Base-by-base conservation (phyloP, 2,329 filamentous ascomycete species). In the Penicillium sp. region DNA sequence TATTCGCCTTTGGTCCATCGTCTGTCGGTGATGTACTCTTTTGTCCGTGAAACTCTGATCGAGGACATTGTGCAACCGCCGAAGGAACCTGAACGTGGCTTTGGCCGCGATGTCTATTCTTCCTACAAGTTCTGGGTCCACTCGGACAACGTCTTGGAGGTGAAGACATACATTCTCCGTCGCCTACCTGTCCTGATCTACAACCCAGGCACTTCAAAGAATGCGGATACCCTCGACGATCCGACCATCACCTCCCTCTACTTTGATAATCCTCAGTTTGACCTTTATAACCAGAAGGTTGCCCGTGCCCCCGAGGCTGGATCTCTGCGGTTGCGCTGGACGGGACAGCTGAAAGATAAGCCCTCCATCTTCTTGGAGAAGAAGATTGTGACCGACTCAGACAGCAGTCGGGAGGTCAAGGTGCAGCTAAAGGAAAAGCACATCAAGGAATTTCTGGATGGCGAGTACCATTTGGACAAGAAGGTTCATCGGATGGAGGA, bases 101-200 rank as follows among this genome's bases (percentile, higher is more conserved):
- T 78, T 53, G 79, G 81, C 59, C 77, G 76, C 57, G 90, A 93
- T 74, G 83, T 82, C 56, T 96, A 96, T 73, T 90, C 85, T 21
- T 91, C 92, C 4, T 87, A 93, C 77, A 97, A 96, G 76, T 97
- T 96, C 79, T 99, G 95, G 95, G 89, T 99, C 6, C 95, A 99
- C 74, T 85, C 87, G 31, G 95, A 99, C 69, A 98, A 99, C 76
- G 81, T 98, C 27, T 86, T 98, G 65, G 95, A 99, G 78, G 91
- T 98, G 73, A 97, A 98, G 82, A 98, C 95, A 5, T 87, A 91
- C 68, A 96, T 99, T 60, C 84, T 98, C 31, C 90, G 95, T 60
- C 90, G 90, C 56, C 83, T 99, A 22, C 95, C 95, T 1, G 87
- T 96, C 29, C 87, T 99, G 16, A 88, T 99, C 22, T 99, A 97